Base-by-base conservation (phyloP, 495 filamentous ascomycete species). In the Aspergillus incahuasiensis region DNA sequence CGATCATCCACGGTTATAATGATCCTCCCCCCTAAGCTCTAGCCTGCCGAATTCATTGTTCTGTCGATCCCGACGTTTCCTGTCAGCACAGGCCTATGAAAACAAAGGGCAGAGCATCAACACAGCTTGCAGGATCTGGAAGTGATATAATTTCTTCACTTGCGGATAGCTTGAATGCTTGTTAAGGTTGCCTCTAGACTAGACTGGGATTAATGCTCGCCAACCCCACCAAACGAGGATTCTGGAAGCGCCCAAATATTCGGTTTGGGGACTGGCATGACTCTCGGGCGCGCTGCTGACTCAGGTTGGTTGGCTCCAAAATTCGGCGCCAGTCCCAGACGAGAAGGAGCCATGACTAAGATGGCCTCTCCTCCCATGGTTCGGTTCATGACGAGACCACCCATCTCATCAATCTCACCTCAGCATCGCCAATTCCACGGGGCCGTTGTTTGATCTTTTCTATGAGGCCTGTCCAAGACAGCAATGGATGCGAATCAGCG, bases 21-120 rank as follows among this genome's bases (percentile, higher is more conserved):
- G 48, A 50, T 50, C 48, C 48, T 24, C 48, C 22, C n/a, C 48
- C 34, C 46, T 49, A 49, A 30, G 8, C 12, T 21, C 30, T 38
- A 49, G 30, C 22, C 43, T 46, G 43, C 43, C 5, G 43, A 46
- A 25, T 46, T 45, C 43, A n/a, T n/a, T 46, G 15, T 25, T n/a
- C 11, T 13, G 47, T 19, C 34, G 48, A 50, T 50, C 48, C 13
- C 34, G 34, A 39, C 48, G 48, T 50, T 50, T 24, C 11, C 20
- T 40, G 34, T 39, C 48, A 16, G 15, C 15, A n/a, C n/a, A n/a
- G n/a, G n/a, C n/a, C n/a, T 12, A 15, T 15, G 9, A 15, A 35
- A 12, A 35, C 32, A 35, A 35, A 35, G 32, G 12, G 32, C 32
- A 5, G 9, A 35, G 32, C 13, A 35, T 35, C 32, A 35, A 11